Evolutionary conservation across 768 basidiomycete species (phyloP), one percentile per base, ranked within the genome.

Genomic region (Coprinopsis marcescibilis): DNA sequence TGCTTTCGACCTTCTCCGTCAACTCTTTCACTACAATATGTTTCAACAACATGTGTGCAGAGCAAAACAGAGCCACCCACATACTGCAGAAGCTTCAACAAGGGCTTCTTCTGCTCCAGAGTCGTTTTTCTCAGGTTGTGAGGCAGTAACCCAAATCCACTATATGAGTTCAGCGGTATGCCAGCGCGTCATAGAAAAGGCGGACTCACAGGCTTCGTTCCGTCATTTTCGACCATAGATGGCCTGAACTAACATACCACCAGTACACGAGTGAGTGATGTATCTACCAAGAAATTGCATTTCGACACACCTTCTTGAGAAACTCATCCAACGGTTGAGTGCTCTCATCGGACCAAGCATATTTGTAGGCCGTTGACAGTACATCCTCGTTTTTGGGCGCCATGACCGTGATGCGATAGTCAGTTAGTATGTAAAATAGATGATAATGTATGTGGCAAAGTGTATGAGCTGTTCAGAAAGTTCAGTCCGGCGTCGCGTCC

Each of bases 181-280:
- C 5, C 23, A 21, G 34, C 6, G 10, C 4, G 40, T n/a, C n/a
- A 6, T n/a, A 44, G 15, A 20, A 30, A 7, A 20, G 19, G 51
- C 11, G 26, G 17, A 1, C 78, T 58, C 47, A 86, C 85, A 34
- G 84, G 84, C 60, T 85, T 87, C 0, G 71, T 81, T 3, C 85
- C 85, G 48, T 87, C 82, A 57, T 88, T 77, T 53, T 84, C 78
- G 8, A 86, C 80, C 83, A 87, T 82, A 14, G 84, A 86, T 1
- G 86, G 85, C 43, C 72, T 82, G 52, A 78, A 85, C 84, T 87
- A 24, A 24, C n/a, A n/a, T n/a, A n/a, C n/a, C n/a, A n/a, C n/a
- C n/a, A n/a, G 51, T 11, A 43, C 20, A 45, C 17, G 20, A 35
- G 49, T 30, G 23, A 12, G 26, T 15, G 30, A 32, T 30, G 24